These are phyloP conservation scores for Kodamaea fungicola DNA, from an alignment of 1,139 yeast species.

Conservation along the genomic window DNA sequence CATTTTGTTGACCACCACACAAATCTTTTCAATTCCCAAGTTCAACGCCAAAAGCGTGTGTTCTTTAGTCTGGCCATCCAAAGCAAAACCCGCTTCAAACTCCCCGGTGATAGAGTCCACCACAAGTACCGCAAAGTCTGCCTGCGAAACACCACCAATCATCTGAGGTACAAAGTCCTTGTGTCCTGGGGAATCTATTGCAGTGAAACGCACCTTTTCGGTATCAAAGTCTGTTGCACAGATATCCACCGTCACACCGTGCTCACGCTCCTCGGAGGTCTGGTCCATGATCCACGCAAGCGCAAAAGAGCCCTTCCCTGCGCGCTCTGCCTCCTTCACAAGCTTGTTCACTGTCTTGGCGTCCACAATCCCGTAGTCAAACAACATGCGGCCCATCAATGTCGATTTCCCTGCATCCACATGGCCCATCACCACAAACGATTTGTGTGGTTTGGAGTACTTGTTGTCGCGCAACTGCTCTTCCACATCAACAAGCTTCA, in stretches of 20 bases:
- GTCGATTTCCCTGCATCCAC: conserved; percentile 99
- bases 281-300: conserved; percentile 98
- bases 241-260: conserved; percentile 94
- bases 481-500: conserved; percentile 35
- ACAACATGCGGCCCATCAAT: conserved; percentile 81
- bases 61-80: conserved; percentile 93
- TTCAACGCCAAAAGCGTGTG: conserved; percentile 82
- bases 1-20: conserved; percentile 86
- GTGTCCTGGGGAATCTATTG: conserved; percentile 88
- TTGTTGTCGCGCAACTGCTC: conserved; percentile 36
- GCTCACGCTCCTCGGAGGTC: conserved; percentile 79
- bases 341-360: conserved; percentile 71
- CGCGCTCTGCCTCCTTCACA: conserved; percentile 73
- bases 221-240: conserved; percentile 85
- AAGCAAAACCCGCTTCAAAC: conserved; percentile 81
- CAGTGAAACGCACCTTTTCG: conserved; percentile 59
- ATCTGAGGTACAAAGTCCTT: conserved; percentile 51
- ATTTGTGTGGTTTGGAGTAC: conserved; percentile 57
- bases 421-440: conserved; percentile 90
- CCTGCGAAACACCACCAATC: conserved; percentile 53
- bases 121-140: conserved; percentile 69
- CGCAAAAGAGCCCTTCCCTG: conserved; percentile 91
- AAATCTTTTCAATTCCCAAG: conserved; percentile 71
- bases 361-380: conserved; percentile 80
- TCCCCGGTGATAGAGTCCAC: conserved; percentile 81